These are phyloP conservation scores for Spergularia bocconei DNA, from an alignment of 148 eudicot genomes.

Conservation along the genomic window DNA sequence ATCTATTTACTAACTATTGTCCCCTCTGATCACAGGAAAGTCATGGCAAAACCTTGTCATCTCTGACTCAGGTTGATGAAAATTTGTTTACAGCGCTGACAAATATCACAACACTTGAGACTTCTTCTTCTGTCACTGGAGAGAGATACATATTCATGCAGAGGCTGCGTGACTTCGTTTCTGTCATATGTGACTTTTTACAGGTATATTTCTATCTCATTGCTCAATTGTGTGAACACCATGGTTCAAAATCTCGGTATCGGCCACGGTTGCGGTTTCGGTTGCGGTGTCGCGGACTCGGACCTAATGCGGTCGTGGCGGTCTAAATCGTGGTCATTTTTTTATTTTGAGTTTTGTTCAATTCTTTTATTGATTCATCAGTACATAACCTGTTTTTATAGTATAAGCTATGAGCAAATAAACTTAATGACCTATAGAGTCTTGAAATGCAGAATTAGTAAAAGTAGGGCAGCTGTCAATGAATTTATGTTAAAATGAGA, in stretches of 20 bases:
- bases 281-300: too few species aligned
- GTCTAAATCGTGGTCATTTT: too few species aligned
- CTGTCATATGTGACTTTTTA: constrained; percentile 90
- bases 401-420: too few species aligned
- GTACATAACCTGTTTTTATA: too few species aligned
- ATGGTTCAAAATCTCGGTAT: not conserved
- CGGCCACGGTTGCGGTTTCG: too few species aligned
- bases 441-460: too few species aligned
- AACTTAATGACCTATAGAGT: too few species aligned
- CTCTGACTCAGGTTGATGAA: constrained; percentile 65
- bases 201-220: constrained; percentile 59
- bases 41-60: constrained; percentile 58
- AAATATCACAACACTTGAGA: constrained; percentile 64
- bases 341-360: too few species aligned
- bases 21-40: constrained; percentile 58
- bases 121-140: constrained; percentile 67
- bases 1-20: not conserved
- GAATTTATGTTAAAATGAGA: too few species aligned
- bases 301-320: too few species aligned
- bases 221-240: not conserved
- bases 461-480: too few species aligned
- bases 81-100: constrained; percentile 60
- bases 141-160: constrained; percentile 98
- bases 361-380: too few species aligned
- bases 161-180: constrained; percentile 93